Evolutionary conservation across 2,329 filamentous ascomycete genomes (phyloP), one percentile per base, ranked within the genome.

Genomic region (Mycosphaerelloides madeirae): DNA sequence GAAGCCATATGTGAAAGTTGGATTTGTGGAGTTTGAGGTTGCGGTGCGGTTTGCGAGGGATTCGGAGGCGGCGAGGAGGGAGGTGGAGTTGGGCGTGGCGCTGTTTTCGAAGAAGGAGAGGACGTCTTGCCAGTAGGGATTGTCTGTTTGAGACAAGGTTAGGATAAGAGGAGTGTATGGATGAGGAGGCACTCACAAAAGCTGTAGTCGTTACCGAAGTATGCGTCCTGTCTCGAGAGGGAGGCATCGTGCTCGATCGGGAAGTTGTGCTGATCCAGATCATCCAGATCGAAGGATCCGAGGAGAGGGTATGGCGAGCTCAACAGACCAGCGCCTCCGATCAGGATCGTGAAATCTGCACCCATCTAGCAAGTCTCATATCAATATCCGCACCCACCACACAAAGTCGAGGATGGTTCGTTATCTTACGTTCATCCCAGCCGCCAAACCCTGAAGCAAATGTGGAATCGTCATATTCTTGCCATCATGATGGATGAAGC

Each of bases 181-280:
- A 9, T 25, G 6, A 25, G 22, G 9, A 25, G 9, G 22, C 22
- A 25, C 22, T 25, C 22, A 25, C 22, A 58, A 54, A 68, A 68
- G 28, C 41, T 52, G 48, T 62, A 53, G 44, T 68, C 61, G 52
- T 66, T 54, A 18, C 64, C 63, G 22, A 62, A 56, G 41, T 53
- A 60, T 35, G 56, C 57, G 39, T 68, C 64, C 6, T 56, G 49
- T 31, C 65, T 54, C 18, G 52, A 58, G 33, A 67, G 44, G 25
- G 58, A 61, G 9, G 56, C 60, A 43, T 66, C 63, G 49, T 68
- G 63, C 50, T 67, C 65, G 43, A 66, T 66, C 12, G 59, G 53
- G 34, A 59, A 61, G 49, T 64, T 59, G 47, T 66, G 56, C 31
- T 54, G 42, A 34, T 54, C 53, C 3, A 59, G 48, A 31, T 55